phyloP scores from a whole-genome alignment of 768 basidiomycete genomes.

The Suillus placidus region DNA sequence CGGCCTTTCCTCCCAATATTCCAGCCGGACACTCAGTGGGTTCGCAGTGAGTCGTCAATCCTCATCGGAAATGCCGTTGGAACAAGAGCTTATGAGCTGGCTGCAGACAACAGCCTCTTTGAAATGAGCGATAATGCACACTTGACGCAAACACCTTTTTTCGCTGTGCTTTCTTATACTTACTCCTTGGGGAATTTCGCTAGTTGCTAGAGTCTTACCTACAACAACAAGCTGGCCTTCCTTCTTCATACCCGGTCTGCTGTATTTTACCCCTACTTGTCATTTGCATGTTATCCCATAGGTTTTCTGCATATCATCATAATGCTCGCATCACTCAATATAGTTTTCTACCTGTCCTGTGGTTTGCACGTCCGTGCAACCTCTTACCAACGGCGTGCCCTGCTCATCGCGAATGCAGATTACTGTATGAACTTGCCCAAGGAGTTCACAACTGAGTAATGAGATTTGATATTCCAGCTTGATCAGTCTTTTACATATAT shows the following conservation, averaged over 20 bases:
- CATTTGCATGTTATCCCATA: constrained; percentile 41
- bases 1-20: constrained; percentile 71
- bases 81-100: constrained; percentile 40
- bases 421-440: not conserved
- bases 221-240: constrained; percentile 41
- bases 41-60: constrained; percentile 58
- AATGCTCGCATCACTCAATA: constrained; percentile 40
- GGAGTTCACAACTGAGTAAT: not conserved
- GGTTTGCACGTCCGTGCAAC: not conserved
- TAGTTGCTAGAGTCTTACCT: constrained; percentile 31
- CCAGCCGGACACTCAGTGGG: constrained; percentile 73
- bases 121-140: constrained; percentile 25
- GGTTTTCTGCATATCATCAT: constrained; percentile 39
- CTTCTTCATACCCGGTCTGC: constrained; percentile 41
- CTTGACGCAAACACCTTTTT: constrained; percentile 12
- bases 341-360: constrained; percentile 15
- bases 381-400: not conserved
- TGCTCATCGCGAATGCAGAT: not conserved
- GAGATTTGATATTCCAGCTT: not conserved
- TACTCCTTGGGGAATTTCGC: constrained; percentile 22
- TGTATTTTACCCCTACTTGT: constrained; percentile 44
- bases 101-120: constrained; percentile 38
- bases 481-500: not conserved
- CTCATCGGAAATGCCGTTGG: constrained; percentile 37
- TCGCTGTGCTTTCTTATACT: constrained; percentile 14